Evolutionary conservation across 768 basidiomycete genomes (phyloP).

Genomic region (Termitomyces sp.): DNA sequence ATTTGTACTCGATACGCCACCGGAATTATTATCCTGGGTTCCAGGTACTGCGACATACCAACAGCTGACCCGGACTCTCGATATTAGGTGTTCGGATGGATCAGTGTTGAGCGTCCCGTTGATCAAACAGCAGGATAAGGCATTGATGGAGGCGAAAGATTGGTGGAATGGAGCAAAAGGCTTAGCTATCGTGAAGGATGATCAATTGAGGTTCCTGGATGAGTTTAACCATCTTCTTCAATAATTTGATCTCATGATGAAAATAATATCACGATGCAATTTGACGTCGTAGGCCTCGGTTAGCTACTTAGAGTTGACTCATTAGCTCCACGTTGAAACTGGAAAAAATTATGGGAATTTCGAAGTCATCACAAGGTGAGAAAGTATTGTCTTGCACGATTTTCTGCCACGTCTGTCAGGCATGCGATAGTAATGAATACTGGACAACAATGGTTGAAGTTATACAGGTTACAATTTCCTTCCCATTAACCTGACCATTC

Average conservation of each 20-base stretch:
- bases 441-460: not conserved
- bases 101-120: constrained; percentile 47
- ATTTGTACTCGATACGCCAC: constrained; percentile 12
- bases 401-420: not conserved
- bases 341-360: no score
- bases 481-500: no score
- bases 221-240: constrained; percentile 7
- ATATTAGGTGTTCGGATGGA: constrained; percentile 51
- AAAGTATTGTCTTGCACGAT: not conserved
- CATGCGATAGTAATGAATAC: not conserved
- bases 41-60: constrained; percentile 44
- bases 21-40: constrained; percentile 9
- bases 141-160: constrained; percentile 48
- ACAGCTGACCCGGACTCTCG: constrained; percentile 29
- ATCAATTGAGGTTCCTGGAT: constrained; percentile 13
- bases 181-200: constrained; percentile 18
- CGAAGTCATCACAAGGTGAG: not conserved
- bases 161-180: constrained; percentile 74
- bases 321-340: not conserved
- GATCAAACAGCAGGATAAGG: constrained; percentile 60
- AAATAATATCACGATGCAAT: not conserved
- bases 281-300: not conserved
- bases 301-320: not conserved
- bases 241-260: not conserved
- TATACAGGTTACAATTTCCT: not conserved